Conservation (phyloP, 495 filamentous ascomycete species). For the Aspergillus saccharolyticus region DNA sequence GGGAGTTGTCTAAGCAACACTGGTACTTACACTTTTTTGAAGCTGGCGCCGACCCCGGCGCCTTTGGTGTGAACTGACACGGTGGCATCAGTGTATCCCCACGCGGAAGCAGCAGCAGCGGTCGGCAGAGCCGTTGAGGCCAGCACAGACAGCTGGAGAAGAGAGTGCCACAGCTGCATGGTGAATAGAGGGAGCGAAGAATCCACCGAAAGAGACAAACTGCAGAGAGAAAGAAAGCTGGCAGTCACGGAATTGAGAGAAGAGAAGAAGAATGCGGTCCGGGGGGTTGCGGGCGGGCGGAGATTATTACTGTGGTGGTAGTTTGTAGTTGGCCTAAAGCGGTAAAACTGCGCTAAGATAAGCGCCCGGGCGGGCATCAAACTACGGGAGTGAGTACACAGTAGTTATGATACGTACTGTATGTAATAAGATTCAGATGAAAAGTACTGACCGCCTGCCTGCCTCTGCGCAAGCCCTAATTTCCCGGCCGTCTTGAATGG, state of each 20-base stretch:
- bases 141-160: constrained; percentile 38
- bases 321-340: no score
- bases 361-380: constrained; percentile 21
- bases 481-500: constrained; percentile 23
- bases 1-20: background rate
- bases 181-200: constrained; percentile 5
- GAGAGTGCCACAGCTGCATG: constrained; percentile 42
- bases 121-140: constrained; percentile 34
- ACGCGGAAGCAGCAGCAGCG: constrained; percentile 60
- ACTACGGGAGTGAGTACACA: no score
- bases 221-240: constrained; percentile 3
- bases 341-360: constrained; percentile 23
- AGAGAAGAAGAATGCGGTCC: background rate
- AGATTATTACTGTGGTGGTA: no score
- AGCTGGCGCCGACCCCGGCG: constrained; percentile 53
- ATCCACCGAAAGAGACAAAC: constrained; percentile 7
- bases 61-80: constrained; percentile 71
- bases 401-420: no score
- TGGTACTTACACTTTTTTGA: constrained; percentile 66
- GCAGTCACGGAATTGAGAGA: background rate
- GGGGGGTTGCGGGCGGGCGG: no score
- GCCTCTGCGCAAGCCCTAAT: constrained; percentile 31
- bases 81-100: constrained; percentile 83
- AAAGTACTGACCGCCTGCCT: constrained; percentile 7
- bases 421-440: no score